Percentiles rank a stretch among this genome's conserved stretches.
These are phyloP conservation scores for Monosporascus sp. DNA, from an alignment of 2,329 filamentous ascomycete species.

Conservation along the genomic window DNA sequence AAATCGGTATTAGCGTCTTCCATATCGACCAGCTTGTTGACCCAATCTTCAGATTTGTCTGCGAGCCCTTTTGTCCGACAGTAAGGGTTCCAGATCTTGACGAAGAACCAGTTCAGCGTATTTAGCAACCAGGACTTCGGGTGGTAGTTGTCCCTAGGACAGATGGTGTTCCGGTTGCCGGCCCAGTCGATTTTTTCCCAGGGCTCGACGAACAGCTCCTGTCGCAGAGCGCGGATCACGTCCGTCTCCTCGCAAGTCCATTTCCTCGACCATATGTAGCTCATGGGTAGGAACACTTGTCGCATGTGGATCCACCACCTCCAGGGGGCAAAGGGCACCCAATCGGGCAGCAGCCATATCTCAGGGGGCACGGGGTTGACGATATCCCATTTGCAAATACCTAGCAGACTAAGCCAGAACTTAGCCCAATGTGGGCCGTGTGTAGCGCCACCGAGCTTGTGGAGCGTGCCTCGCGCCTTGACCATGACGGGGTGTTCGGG, in stretches of 20 bases:
- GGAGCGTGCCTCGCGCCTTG: slow-evolving; percentile 75
- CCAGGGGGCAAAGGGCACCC: slow-evolving; percentile 86
- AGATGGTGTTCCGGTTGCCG: slow-evolving; percentile 75
- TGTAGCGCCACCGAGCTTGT: slow-evolving; percentile 78
- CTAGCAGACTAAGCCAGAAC: slow-evolving; percentile 84
- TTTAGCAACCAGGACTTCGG: slow-evolving; percentile 85
- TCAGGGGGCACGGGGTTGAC: slow-evolving; percentile 94
- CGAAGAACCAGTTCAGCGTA: slow-evolving; percentile 69
- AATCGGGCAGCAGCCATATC: slow-evolving; percentile 87
- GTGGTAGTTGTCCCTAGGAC: slow-evolving; percentile 79
- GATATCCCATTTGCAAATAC: slow-evolving; percentile 80
- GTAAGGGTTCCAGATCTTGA: slow-evolving; percentile 75
- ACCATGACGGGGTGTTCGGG: slow-evolving; percentile 80
- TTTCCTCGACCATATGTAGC: slow-evolving; percentile 77
- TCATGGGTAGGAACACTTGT: slow-evolving; percentile 92
- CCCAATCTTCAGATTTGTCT: slow-evolving; percentile 71
- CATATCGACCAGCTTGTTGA: slow-evolving; percentile 76
- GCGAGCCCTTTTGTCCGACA: slow-evolving; percentile 62
- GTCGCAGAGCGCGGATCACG: slow-evolving; percentile 63
- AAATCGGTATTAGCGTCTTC: slow-evolving; percentile 93
- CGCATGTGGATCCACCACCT: slow-evolving; percentile 98
- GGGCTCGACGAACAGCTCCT: slow-evolving; percentile 78
- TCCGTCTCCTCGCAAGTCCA: slow-evolving; percentile 74
- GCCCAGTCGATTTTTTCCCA: slow-evolving; percentile 75
- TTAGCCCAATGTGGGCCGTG: slow-evolving; percentile 94